Evolutionary conservation across 2,329 filamentous ascomycete species (phyloP).

Genomic region (Talaromyces sp.): DNA sequence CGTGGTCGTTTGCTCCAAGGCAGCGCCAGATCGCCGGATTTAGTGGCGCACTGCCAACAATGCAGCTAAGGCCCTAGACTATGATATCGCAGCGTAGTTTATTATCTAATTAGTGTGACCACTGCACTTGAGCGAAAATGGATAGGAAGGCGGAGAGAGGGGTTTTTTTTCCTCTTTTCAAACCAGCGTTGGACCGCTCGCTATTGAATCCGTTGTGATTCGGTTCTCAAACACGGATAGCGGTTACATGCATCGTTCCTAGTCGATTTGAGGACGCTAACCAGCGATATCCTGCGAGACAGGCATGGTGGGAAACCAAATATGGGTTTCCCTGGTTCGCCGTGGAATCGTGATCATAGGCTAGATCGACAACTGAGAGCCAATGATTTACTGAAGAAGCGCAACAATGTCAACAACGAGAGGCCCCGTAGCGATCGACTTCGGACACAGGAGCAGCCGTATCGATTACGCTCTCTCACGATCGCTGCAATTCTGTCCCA

Average conservation of each 20-base stretch:
- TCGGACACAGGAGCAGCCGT: neutral
- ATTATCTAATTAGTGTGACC: constrained; percentile 8
- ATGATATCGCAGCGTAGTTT: constrained; percentile 11
- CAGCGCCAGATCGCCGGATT: neutral
- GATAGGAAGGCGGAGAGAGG: neutral
- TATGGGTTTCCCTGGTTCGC: neutral
- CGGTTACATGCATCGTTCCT: neutral
- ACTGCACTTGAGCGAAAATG: neutral
- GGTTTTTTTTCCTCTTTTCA: neutral
- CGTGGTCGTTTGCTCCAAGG: neutral
- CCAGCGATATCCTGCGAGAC: neutral
- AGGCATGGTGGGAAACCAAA: constrained; percentile 1
- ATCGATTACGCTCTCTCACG: neutral
- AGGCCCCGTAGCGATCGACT: neutral
- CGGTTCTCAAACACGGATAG: neutral
- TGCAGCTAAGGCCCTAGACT: constrained; percentile 10
- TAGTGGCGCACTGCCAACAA: constrained; percentile 4
- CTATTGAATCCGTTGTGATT: neutral
- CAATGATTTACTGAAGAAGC: neutral
- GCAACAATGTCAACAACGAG: neutral
- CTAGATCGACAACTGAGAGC: neutral
- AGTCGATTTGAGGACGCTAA: neutral
- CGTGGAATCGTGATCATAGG: neutral
- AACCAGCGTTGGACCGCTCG: neutral
- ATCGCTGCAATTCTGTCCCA: neutral